Evolutionary conservation across 192 early-diverging fungal species (phyloP).

Genomic region (Coemansia sp.): DNA sequence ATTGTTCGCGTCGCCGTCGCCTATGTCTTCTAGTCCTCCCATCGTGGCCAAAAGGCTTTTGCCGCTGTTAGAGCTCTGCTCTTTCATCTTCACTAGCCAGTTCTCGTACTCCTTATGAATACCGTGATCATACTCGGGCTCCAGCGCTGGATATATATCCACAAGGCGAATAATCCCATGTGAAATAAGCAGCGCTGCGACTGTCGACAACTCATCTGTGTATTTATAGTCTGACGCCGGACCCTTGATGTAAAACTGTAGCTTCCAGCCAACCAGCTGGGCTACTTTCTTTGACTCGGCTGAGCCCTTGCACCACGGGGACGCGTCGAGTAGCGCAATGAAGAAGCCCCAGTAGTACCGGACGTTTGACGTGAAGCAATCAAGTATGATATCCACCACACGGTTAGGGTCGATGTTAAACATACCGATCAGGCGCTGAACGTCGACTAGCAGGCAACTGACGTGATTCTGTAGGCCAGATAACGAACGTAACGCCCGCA

Average conservation of each 20-base stretch:
- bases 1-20: constrained; percentile 14
- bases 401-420: constrained; percentile 52
- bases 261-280: constrained; percentile 48
- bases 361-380: constrained; percentile 51
- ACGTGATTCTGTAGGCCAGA: constrained; percentile 24
- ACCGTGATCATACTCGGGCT: constrained; percentile 15
- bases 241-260: constrained; percentile 39
- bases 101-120: constrained; percentile 25
- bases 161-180: constrained; percentile 32
- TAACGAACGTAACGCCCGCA: constrained; percentile 26
- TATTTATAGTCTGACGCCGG: constrained; percentile 22
- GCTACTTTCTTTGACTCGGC: constrained; percentile 40
- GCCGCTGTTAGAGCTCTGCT: constrained; percentile 12
- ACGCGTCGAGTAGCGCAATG: constrained; percentile 46
- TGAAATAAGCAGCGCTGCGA: constrained; percentile 45
- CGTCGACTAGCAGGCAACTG: constrained; percentile 22
- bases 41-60: constrained; percentile 26
- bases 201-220: constrained; percentile 42
- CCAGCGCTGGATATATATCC: constrained; percentile 37
- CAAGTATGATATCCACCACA: constrained; percentile 45
- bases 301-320: constrained; percentile 38
- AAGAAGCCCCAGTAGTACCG: constrained; percentile 49
- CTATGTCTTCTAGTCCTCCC: constrained; percentile 35
- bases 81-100: constrained; percentile 33
- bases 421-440: constrained; percentile 43